phyloP scores from a whole-genome alignment of 768 basidiomycete species.

The Coprinopsis marcescibilis region DNA sequence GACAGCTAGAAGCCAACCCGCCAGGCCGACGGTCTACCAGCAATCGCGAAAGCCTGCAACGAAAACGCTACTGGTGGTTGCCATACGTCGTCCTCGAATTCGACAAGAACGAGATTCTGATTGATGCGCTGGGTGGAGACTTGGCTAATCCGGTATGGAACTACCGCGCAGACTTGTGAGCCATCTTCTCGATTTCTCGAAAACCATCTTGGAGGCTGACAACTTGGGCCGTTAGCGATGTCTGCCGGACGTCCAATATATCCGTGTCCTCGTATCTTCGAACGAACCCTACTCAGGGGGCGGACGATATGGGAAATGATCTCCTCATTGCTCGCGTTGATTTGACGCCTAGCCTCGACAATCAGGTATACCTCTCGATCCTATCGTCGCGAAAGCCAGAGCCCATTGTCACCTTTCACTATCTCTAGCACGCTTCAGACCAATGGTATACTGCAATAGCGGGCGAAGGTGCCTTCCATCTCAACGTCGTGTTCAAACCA shows the following conservation, averaged over 20 bases:
- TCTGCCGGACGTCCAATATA: slow-evolving; percentile 89
- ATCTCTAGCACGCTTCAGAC: slow-evolving; percentile 69
- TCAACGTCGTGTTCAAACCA: slow-evolving; percentile 93
- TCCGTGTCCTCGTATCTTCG: slow-evolving; percentile 89
- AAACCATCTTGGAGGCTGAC: not conserved
- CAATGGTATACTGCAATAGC: slow-evolving; percentile 85
- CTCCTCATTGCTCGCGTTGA: slow-evolving; percentile 90
- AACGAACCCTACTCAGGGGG: slow-evolving; percentile 67
- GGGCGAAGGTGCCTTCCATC: slow-evolving; percentile 87
- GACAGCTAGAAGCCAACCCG: too few relatives aligned
- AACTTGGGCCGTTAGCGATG: slow-evolving; percentile 65
- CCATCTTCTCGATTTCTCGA: slow-evolving; percentile 17
- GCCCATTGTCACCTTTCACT: slow-evolving; percentile 11
- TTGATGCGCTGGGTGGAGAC: slow-evolving; percentile 96
- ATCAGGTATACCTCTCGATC: slow-evolving; percentile 45
- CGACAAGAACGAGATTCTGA: slow-evolving; percentile 94
- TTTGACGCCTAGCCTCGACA: slow-evolving; percentile 77
- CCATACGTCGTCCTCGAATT: slow-evolving; percentile 98
- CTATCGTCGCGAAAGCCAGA: slow-evolving; percentile 3
- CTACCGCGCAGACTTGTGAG: slow-evolving; percentile 92
- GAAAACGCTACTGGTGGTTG: slow-evolving; percentile 93
- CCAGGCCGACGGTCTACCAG: slow-evolving; percentile 58
- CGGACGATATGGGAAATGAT: slow-evolving; percentile 97
- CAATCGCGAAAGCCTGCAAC: slow-evolving; percentile 87
- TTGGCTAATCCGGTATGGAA: slow-evolving; percentile 89